Conservation (phyloP, 345 rosid genomes). For the Leavenworthia alabamica region DNA sequence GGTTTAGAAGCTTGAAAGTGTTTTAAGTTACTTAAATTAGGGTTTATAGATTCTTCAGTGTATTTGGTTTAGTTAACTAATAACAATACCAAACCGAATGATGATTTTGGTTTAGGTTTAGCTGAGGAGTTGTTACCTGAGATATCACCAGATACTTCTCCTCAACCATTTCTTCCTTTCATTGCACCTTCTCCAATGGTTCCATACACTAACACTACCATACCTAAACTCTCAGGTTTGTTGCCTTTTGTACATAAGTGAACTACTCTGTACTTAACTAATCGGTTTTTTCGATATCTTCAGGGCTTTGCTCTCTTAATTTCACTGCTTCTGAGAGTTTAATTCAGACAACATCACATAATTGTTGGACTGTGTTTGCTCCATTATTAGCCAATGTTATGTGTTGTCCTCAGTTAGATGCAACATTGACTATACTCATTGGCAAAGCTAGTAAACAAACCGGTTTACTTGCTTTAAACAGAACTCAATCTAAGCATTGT, state of each 20-base stretch:
- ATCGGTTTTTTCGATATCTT: not conserved
- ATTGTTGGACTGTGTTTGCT: constrained; percentile 74
- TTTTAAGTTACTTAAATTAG: constrained; percentile 10
- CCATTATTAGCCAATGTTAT: constrained; percentile 82
- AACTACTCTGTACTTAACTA: not conserved
- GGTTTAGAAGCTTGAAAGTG: not conserved
- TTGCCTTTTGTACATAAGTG: constrained; percentile 1
- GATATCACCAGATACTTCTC: constrained; percentile 61
- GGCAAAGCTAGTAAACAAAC: constrained; percentile 73
- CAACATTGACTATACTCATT: constrained; percentile 63
- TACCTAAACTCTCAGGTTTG: constrained; percentile 79
- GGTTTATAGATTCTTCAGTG: not conserved
- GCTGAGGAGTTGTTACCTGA: constrained; percentile 48
- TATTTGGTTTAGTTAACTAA: not conserved
- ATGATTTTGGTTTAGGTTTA: constrained; percentile 44
- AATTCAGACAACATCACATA: constrained; percentile 70
- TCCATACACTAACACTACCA: constrained; percentile 60
- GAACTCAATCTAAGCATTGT: constrained; percentile 60
- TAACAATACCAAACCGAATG: not conserved
- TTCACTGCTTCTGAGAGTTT: constrained; percentile 63
- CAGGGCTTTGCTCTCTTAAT: constrained; percentile 71
- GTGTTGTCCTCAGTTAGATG: constrained; percentile 94
- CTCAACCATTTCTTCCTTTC: constrained; percentile 85
- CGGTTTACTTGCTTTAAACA: constrained; percentile 59
- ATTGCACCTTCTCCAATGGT: constrained; percentile 87